These are phyloP conservation scores for Xylariaceae sp. DNA, from an alignment of 2,329 filamentous ascomycete species.

Conservation along the genomic window DNA sequence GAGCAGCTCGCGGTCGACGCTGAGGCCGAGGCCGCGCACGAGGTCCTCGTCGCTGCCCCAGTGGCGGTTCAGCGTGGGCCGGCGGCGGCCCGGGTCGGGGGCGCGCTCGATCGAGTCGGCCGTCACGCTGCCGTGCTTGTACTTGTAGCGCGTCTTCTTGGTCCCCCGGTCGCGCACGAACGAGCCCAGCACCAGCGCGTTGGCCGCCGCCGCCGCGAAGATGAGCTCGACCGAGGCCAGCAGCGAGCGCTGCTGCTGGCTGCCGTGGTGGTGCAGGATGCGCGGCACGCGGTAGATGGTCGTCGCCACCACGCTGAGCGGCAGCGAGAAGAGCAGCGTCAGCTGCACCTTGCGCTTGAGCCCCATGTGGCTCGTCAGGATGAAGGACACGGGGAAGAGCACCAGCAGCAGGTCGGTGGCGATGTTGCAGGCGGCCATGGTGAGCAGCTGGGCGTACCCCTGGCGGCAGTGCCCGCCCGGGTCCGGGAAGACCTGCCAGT, in stretches of 20 bases:
- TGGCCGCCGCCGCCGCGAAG: slow-evolving; percentile 79
- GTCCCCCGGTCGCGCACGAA: slow-evolving; percentile 85
- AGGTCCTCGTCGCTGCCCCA: slow-evolving; percentile 92
- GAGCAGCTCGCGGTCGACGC: slow-evolving; percentile 48
- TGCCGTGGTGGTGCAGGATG: slow-evolving; percentile 62
- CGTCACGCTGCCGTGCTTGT: slow-evolving; percentile 52
- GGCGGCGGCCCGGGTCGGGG: slow-evolving; percentile 30
- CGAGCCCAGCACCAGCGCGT: slow-evolving; percentile 82
- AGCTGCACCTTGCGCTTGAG: slow-evolving; percentile 73
- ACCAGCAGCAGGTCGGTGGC: slow-evolving; percentile 83
- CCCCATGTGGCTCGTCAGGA: slow-evolving; percentile 69
- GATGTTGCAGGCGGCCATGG: slow-evolving; percentile 84
- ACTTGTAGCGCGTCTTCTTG: slow-evolving; percentile 80
- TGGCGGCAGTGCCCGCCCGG: slow-evolving; percentile 80
- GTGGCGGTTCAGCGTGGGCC: slow-evolving; percentile 51
- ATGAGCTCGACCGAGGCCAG: slow-evolving; percentile 86
- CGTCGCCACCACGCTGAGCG: slow-evolving; percentile 69
- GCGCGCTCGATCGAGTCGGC: slow-evolving; percentile 55
- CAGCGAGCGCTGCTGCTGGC: slow-evolving; percentile 81
- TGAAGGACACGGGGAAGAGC: slow-evolving; percentile 82
- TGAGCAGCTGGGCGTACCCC: slow-evolving; percentile 78
- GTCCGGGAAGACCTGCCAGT: slow-evolving; percentile 80
- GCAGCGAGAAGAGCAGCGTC: slow-evolving; percentile 73
- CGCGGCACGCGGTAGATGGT: slow-evolving; percentile 76
- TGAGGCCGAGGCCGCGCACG: slow-evolving; percentile 69